These are phyloP conservation scores for Beauveria asiatica DNA, from an alignment of 2,329 filamentous ascomycete genomes.

Conservation along the genomic window DNA sequence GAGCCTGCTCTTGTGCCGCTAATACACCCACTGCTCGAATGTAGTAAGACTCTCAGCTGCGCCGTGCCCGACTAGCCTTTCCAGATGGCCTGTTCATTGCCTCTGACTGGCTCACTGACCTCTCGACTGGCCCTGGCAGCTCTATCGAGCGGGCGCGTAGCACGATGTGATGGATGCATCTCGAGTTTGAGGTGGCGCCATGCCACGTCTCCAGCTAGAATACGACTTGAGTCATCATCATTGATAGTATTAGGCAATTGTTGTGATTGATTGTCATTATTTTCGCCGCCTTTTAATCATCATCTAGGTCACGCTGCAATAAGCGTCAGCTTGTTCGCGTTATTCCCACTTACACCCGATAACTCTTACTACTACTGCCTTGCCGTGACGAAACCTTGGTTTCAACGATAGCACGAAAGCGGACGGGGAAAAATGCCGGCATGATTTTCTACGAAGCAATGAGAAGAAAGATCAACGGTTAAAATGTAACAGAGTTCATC, in stretches of 20 bases:
- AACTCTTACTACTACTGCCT: neutral
- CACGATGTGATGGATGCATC: neutral
- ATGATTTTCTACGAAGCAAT: no score
- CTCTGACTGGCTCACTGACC: neutral
- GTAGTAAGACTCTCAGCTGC: neutral
- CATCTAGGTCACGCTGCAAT: neutral
- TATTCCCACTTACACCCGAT: neutral
- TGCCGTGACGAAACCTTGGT: neutral
- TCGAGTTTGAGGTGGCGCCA: neutral
- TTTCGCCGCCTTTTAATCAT: neutral
- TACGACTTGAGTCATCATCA: neutral
- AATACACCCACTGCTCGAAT: neutral
- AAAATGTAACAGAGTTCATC: no score
- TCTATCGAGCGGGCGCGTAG: neutral
- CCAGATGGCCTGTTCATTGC: neutral
- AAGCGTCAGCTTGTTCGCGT: neutral
- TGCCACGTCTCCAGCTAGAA: neutral
- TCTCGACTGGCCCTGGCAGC: neutral
- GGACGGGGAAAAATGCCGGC: no score
- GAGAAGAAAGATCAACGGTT: no score
- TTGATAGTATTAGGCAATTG: neutral
- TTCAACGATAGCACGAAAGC: no score
- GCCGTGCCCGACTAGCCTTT: neutral
- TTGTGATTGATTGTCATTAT: neutral
- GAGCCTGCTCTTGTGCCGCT: slow-evolving; percentile 4